Conservation (phyloP, 805 yeast species). For the Candida chauliodis region DNA sequence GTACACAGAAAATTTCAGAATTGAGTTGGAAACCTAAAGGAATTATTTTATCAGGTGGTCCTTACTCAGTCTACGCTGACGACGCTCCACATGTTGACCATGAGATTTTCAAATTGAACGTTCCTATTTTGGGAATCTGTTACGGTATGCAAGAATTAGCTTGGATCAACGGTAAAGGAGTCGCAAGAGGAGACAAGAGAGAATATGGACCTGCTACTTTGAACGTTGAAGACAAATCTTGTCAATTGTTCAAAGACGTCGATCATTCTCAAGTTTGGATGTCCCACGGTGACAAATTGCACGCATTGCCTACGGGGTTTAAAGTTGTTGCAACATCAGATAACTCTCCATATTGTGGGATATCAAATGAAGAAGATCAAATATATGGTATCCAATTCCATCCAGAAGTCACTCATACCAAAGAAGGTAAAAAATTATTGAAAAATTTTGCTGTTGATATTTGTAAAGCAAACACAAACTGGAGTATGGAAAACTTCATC, state of each 20-base stretch:
- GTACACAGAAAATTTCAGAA: slow-evolving; percentile 95
- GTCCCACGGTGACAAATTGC: slow-evolving; percentile 98
- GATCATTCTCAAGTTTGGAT: slow-evolving; percentile 98
- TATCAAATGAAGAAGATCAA: slow-evolving; percentile 65
- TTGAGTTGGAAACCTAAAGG: slow-evolving; percentile 95
- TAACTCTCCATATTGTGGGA: slow-evolving; percentile 95
- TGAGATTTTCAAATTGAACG: slow-evolving; percentile 83
- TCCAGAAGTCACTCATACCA: slow-evolving; percentile 97
- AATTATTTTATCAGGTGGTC: slow-evolving; percentile 94
- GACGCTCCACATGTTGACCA: slow-evolving; percentile 98
- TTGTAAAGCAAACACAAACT: slow-evolving; percentile 82
- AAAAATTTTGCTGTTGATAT: slow-evolving; percentile 91
- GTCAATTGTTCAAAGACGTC: slow-evolving; percentile 80
- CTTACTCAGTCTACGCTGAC: slow-evolving; percentile 92
- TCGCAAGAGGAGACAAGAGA: slow-evolving; percentile 93
- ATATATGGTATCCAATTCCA: slow-evolving; percentile 98
- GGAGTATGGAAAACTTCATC: slow-evolving; percentile 98
- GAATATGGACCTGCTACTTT: slow-evolving; percentile 97
- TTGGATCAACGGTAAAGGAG: slow-evolving; percentile 93
- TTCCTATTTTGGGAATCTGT: slow-evolving; percentile 96
- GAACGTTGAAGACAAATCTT: slow-evolving; percentile 61
- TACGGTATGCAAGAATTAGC: slow-evolving; percentile 99
- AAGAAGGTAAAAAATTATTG: slow-evolving; percentile 81
- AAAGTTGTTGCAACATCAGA: slow-evolving; percentile 84
- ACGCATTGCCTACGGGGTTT: slow-evolving; percentile 85